Evolutionary conservation across 768 basidiomycete genomes (phyloP), one percentile per base, ranked within the genome.

Genomic region (Neoboletus brunneissimus): DNA sequence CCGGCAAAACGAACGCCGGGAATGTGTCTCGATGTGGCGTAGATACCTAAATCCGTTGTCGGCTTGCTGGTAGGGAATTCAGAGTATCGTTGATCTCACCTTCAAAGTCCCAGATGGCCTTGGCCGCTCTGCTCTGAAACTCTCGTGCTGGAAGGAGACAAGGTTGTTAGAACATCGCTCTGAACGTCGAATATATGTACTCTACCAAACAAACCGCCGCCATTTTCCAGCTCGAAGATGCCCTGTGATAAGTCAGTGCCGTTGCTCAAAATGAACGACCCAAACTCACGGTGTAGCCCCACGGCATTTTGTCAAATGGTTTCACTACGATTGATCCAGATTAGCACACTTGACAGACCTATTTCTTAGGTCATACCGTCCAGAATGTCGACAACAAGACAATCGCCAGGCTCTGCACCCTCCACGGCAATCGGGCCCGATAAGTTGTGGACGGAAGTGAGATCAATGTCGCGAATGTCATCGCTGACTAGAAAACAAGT

Each of bases 31-130:
- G 87, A 88, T 11, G 84, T 80, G 0, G 87, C 87, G 67, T 86
- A 88, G 53, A 88, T 75, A 38, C 87, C 87, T 85, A 50, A 5
- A 52, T 5, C 11, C 16, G 8, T 25, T 16, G 12, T 64, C 25
- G 34, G 46, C 41, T 34, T 13, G 18, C 20, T 29, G 48, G 16
- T 1, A 35, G 20, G 38, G 16, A 35, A n/a, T 49, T 16, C 20
- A 1, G 27, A n/a, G 29, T 10, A 41, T 22, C 9, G 13, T 22
- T 27, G 2, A 34, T 48, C 62, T 51, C 61, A 80, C 85, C 85
- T 58, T 88, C 76, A 58, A 91, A 79, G 68, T 89, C 89, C 89
- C 89, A 91, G 55, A 91, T 87, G 5, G 89, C 87, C 65, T 91
- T 91, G 52, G 82, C 80, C 1, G 88, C 88, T 63, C 75, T 81